phyloP scores from a whole-genome alignment of 495 filamentous ascomycete species.

The Acidiella bohemica region DNA sequence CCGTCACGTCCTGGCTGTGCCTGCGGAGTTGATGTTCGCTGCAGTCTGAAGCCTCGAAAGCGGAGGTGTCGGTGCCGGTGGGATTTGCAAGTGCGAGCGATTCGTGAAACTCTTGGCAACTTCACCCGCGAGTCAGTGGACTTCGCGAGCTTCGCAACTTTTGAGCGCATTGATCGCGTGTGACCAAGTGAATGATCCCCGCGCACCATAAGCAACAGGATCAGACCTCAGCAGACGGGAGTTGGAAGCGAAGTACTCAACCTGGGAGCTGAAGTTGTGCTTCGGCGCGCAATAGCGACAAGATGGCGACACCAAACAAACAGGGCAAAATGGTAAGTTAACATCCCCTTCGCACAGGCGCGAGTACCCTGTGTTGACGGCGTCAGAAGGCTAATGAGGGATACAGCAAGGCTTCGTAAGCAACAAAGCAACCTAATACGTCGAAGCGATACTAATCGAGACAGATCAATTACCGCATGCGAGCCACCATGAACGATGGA shows the following conservation, averaged over 20 bases:
- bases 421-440: constrained; percentile 15
- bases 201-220: too few relatives aligned
- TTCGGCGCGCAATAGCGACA: constrained; percentile 45
- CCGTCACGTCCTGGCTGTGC: constrained; percentile 19
- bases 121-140: neutral
- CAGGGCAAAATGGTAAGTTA: constrained; percentile 96
- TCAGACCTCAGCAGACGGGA: too few relatives aligned
- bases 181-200: too few relatives aligned
- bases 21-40: neutral
- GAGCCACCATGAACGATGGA: constrained; percentile 87
- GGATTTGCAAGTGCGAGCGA: neutral
- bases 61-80: too few relatives aligned
- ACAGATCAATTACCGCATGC: constrained; percentile 99
- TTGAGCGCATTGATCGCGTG: constrained; percentile 1
- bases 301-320: constrained; percentile 78
- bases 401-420: constrained; percentile 91
- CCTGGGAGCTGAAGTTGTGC: constrained; percentile 47
- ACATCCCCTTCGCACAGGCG: constrained; percentile 21
- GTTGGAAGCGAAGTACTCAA: too few relatives aligned
- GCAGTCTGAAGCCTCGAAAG: too few relatives aligned
- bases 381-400: constrained; percentile 50
- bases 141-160: constrained; percentile 2
- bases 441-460: constrained; percentile 12
- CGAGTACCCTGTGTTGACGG: constrained; percentile 43
- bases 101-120: neutral